Percentiles rank a stretch among this genome's conserved stretches.
phyloP scores from a whole-genome alignment of 352 stramenopile species.

The Plasmopara halstedii region DNA sequence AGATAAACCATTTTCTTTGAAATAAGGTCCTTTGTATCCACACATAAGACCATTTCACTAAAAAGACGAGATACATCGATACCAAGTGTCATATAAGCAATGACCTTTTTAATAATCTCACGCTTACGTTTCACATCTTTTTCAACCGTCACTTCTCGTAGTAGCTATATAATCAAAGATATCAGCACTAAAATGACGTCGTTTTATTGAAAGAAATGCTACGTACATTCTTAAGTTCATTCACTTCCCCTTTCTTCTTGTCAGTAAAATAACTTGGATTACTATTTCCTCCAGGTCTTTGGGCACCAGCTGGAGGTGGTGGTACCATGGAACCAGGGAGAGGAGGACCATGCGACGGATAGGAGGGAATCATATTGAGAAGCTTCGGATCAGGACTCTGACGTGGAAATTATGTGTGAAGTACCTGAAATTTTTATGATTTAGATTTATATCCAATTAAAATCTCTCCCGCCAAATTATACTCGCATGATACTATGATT shows the following conservation, averaged over 20 bases:
- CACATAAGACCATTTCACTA: conserved; percentile 98
- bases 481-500: no score
- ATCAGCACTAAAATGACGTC: no score
- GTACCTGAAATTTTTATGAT: no score
- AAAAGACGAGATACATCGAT: conserved; percentile 99
- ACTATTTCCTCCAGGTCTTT: conserved; percentile 20
- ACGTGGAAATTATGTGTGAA: not conserved
- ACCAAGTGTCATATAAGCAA: conserved; percentile 99
- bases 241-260: conserved; percentile 94
- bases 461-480: not conserved
- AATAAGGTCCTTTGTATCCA: conserved; percentile 97
- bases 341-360: conserved; percentile 17
- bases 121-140: conserved; percentile 95
- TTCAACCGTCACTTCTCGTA: conserved; percentile 96
- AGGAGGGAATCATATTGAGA: conserved; percentile 8
- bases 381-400: no score
- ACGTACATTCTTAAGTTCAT: conserved; percentile 91
- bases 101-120: conserved; percentile 99
- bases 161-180: conserved; percentile 55
- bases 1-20: conserved; percentile 99
- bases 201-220: conserved; percentile 1
- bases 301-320: conserved; percentile 7
- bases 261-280: conserved; percentile 82
- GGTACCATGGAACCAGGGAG: conserved; percentile 16
- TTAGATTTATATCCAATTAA: not conserved